Evolutionary conservation across 2,329 filamentous ascomycete genomes (phyloP), one percentile per base, ranked within the genome.

Genomic region (Apiospora kogelbergensis): DNA sequence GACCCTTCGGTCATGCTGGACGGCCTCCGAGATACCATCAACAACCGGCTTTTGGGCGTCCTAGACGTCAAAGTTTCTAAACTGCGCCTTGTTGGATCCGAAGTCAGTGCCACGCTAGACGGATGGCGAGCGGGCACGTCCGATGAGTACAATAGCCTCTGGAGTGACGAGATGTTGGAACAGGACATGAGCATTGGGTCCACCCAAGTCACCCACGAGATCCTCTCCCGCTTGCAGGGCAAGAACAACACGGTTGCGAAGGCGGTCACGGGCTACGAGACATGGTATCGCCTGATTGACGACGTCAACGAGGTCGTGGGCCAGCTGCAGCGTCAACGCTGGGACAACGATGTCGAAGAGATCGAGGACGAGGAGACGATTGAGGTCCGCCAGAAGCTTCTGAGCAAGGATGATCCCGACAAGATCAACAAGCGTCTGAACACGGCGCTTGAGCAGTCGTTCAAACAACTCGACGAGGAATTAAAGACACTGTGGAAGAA

Each of bases 281-380:
- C 85, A 1, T 98, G 95, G 94, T 87, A 89, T 63, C 83, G 84
- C n/a, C 87, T 91, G 6, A 88, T 97, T n/a, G 87, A 91, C 70
- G 88, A 90, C 67, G 87, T 92, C 17, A 86, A 85, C 57, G 82
- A 84, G 22, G 84, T 91, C 3, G 86, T 94, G 9, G 88, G 89
- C 48, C 84, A 88, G 69, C 86, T 96, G 73, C 88, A 84, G 70
- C 86, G 87, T 63, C 89, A 91, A 72, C 87, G 89, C 68, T 95
- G 93, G 92, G 91, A 95, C 71, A 91, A 93, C 68, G 91, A 93
- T 70, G 85, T 90, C 37, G 89, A 91, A 66, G 89, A 92, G 66
- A 88, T 93, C 48, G 91, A 94, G 70, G 91, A 94, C 70, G 92
- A 95, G 71, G 85, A 92, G 67, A 88, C 86, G 0, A 86, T 92